Conservation (phyloP, 2,329 filamentous ascomycete genomes). For the Colletotrichum liaoningense region DNA sequence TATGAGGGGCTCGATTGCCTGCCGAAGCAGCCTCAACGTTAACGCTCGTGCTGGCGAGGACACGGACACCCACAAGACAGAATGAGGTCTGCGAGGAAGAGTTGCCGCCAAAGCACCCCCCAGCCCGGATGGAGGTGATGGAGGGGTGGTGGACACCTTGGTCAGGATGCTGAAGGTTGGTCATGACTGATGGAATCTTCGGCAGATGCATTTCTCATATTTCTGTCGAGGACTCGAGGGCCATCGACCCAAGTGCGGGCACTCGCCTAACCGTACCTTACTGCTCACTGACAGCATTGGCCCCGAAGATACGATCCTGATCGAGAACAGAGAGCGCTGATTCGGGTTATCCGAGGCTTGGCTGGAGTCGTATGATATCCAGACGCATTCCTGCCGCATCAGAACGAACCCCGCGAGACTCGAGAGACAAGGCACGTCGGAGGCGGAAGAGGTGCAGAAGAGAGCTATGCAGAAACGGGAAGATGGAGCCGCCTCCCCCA, state of each 20-base stretch:
- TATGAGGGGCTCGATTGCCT: constrained; percentile 5
- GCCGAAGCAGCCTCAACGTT: background rate
- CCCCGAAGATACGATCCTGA: background rate
- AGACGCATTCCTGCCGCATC: background rate
- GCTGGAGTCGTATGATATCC: background rate
- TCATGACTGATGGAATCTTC: constrained; percentile 19
- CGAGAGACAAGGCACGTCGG: background rate
- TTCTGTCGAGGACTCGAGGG: background rate
- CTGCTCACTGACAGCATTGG: background rate
- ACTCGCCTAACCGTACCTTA: background rate
- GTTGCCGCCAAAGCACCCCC: background rate
- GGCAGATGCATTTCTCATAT: constrained; percentile 28
- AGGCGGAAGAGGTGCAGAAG: background rate
- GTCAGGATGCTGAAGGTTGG: background rate
- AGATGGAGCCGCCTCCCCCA: background rate
- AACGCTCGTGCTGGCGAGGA: background rate
- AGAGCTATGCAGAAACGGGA: background rate
- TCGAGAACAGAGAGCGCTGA: background rate
- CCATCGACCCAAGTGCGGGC: constrained; percentile 17
- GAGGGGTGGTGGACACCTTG: constrained; percentile 7
- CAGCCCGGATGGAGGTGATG: constrained; percentile 9
- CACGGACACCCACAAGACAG: background rate
- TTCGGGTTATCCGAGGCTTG: background rate
- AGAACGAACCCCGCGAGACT: background rate
- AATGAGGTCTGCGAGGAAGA: background rate